phyloP scores from a whole-genome alignment of 805 yeast genomes.

The Saccharomycopsis oosterbeekiorum region DNA sequence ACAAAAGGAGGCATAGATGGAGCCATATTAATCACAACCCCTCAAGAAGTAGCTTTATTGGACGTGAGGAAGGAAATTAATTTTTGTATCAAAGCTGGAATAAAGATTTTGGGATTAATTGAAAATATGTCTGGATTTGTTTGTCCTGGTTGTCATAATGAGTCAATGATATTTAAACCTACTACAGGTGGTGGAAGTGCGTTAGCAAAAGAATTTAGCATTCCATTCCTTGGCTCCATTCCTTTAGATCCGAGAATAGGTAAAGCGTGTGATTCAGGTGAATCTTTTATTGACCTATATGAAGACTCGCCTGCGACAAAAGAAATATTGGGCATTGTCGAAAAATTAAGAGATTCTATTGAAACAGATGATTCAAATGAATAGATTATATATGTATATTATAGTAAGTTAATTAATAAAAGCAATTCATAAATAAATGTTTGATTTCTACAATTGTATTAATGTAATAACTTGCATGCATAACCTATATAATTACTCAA shows the following conservation, averaged over 20 bases:
- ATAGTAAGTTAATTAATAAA: too few species aligned
- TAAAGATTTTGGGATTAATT: constrained; percentile 77
- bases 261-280: constrained; percentile 76
- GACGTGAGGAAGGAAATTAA: constrained; percentile 96
- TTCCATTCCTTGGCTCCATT: constrained; percentile 81
- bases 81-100: constrained; percentile 85
- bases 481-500: constrained; percentile 9
- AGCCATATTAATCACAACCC: constrained; percentile 89
- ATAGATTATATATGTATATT: background rate
- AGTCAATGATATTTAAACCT: constrained; percentile 82
- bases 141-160: constrained; percentile 88
- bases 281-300: constrained; percentile 66
- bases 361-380: background rate
- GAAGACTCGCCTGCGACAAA: constrained; percentile 91
- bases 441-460: background rate
- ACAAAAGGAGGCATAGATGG: constrained; percentile 92
- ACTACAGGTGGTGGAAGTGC: constrained; percentile 95
- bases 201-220: constrained; percentile 65
- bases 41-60: constrained; percentile 91
- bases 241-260: constrained; percentile 97
- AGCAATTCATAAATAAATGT: too few species aligned
- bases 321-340: constrained; percentile 80
- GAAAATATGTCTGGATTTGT: constrained; percentile 99
- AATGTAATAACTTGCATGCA: background rate
- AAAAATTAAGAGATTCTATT: constrained; percentile 41